Conservation (phyloP, 495 filamentous ascomycete species). For the Xylaria cubensis region DNA sequence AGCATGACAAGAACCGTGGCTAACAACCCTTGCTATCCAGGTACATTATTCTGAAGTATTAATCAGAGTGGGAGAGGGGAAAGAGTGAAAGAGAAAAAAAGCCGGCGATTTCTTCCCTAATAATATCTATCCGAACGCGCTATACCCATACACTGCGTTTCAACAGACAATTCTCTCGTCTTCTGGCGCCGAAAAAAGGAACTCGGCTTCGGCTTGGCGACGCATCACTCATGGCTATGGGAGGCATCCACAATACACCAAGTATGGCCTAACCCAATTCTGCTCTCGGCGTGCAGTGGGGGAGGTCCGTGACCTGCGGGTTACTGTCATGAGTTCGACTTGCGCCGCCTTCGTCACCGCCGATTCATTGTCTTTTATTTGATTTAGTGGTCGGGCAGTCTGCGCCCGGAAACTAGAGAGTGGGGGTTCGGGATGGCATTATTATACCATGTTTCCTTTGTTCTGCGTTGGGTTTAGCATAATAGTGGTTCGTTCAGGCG, state of each 20-base stretch:
- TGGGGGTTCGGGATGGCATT: neutral
- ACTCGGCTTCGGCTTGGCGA: conserved; percentile 7
- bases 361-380: neutral
- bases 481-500: conserved; percentile 17
- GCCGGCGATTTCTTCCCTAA: conserved; percentile 13
- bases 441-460: conserved; percentile 18
- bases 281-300: conserved; percentile 4
- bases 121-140: conserved; percentile 7
- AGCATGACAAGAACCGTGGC: conserved; percentile 8
- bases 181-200: conserved; percentile 3
- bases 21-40: conserved; percentile 31
- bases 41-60: conserved; percentile 61
- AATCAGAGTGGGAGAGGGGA: conserved; percentile 23
- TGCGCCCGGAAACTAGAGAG: neutral
- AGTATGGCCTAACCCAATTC: neutral
- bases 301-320: neutral
- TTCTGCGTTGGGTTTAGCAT: conserved; percentile 21
- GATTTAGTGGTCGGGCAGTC: neutral
- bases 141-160: conserved; percentile 20
- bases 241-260: neutral
- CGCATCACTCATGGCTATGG: neutral
- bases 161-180: neutral
- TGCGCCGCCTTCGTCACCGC: neutral
- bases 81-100: neutral
- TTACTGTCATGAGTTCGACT: neutral